Evolutionary conservation across 2,329 filamentous ascomycete species (phyloP).

Genomic region (Hypoxylon sp.): DNA sequence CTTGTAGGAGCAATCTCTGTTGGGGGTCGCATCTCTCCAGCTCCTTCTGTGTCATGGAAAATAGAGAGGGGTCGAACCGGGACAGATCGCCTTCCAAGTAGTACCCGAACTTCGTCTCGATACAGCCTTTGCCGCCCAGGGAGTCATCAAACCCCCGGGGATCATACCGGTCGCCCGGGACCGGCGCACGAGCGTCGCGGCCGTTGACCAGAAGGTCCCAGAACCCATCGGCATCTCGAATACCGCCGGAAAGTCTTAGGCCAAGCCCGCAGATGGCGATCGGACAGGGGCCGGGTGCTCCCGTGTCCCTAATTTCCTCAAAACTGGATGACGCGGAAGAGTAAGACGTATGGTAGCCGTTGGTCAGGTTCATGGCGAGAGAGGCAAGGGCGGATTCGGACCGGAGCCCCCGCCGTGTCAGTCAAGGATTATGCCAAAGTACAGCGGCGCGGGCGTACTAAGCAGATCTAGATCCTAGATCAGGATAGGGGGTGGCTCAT

Average conservation of each 20-base stretch:
- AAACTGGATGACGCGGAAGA: slow-evolving; percentile 33
- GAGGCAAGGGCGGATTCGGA: slow-evolving; percentile 1
- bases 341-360: slow-evolving; percentile 14
- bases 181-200: slow-evolving; percentile 36
- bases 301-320: slow-evolving; percentile 32
- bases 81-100: slow-evolving; percentile 42
- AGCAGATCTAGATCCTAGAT: no score
- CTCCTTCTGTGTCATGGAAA: slow-evolving; percentile 42
- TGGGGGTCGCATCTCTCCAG: slow-evolving; percentile 48
- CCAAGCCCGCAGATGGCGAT: slow-evolving; percentile 47
- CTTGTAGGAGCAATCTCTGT: slow-evolving; percentile 46
- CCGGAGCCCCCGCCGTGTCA: slow-evolving; percentile 1
- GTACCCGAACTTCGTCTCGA: slow-evolving; percentile 35
- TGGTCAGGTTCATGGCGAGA: slow-evolving; percentile 26
- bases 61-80: slow-evolving; percentile 40
- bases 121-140: slow-evolving; percentile 29
- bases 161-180: slow-evolving; percentile 44
- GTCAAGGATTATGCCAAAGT: slow-evolving; percentile 24
- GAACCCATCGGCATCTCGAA: slow-evolving; percentile 37
- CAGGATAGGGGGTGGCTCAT: slow-evolving; percentile 8
- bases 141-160: slow-evolving; percentile 38
- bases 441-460: not conserved
- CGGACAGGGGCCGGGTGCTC: slow-evolving; percentile 19
- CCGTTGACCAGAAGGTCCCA: slow-evolving; percentile 49
- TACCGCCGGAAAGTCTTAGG: slow-evolving; percentile 46